Base-by-base conservation (phyloP, 345 rosid genomes). In the Aethionema arabicum region DNA sequence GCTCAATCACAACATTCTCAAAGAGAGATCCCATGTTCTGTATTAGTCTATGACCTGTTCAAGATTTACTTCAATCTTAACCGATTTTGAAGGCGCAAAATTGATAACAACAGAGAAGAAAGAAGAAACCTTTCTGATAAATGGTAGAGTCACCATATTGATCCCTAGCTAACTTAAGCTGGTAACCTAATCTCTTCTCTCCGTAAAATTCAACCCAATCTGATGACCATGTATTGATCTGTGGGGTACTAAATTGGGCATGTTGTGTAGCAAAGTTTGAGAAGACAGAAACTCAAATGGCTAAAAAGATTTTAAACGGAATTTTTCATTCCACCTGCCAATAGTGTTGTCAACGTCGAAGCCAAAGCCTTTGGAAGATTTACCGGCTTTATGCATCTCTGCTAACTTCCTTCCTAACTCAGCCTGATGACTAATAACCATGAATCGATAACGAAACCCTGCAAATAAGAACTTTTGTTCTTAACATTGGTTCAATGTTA, bases 321-420 rank as follows among this genome's bases (percentile, higher is more conserved):
- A 63, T 1, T 15, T 47, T 48, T 47, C 10, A 68, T 3, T 42
- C 5, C 50, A 88, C 98, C 98, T 92, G 70, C 98, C 98, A 76
- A 92, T 77, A 43, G 96, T 92, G 77, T 92, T 92, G 41, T 89
- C 84, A 33, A 89, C 93, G 44, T 85, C 84, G 66, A 92, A 92
- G 15, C 98, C 96, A 48, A 85, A 92, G 50, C 98, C 96, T 56
- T 85, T 87, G 2, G 72, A 73, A 6, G 96, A 82, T 73, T 80
- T 89, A 36, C 91, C 91, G 9, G 88, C 91, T 77, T 79, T 85
- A 79, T 89, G 98, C 98, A 89, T 92, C 79, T 87, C 93, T 65
- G 88, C 98, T 47, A 89, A 88, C 76, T 85, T 83, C 85, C 78
- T 85, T 48, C 98, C 96, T 57, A 92, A 69, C 11, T 65, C 84